Percentiles rank a stretch among this genome's conserved stretches.
Evolutionary conservation across 164 flowering plant genomes (phyloP).

Genomic region (Vitis rotundifolia): DNA sequence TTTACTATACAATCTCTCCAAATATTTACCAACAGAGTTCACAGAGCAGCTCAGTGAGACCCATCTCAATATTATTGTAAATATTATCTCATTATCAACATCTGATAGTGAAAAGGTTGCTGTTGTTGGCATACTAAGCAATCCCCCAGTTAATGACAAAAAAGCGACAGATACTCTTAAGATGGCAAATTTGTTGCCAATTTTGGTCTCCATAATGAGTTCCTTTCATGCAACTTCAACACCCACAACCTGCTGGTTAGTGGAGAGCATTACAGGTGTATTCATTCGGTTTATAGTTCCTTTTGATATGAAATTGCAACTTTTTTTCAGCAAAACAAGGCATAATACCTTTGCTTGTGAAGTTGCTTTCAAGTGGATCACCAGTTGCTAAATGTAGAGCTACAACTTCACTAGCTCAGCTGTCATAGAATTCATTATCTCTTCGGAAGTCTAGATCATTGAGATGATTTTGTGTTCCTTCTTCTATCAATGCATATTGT

Average conservation of each 20-base stretch:
- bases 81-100: conserved; percentile 43
- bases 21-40: conserved; percentile 50
- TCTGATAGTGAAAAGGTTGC: conserved; percentile 63
- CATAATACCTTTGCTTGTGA: conserved; percentile 61
- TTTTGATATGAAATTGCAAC: conserved; percentile 70
- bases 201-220: conserved; percentile 42
- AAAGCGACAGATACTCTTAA: conserved; percentile 58
- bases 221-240: conserved; percentile 20
- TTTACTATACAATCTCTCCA: conserved; percentile 57
- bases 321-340: conserved; percentile 55
- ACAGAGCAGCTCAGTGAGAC: conserved; percentile 53
- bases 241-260: conserved; percentile 19
- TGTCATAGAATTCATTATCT: conserved; percentile 63
- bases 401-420: conserved; percentile 69
- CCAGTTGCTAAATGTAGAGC: conserved; percentile 52
- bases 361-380: conserved; percentile 60
- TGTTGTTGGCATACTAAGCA: conserved; percentile 67
- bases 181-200: conserved; percentile 49
- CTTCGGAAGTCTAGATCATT: conserved; percentile 42
- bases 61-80: conserved; percentile 35
- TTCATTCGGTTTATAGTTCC: conserved; percentile 67
- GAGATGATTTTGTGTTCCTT: conserved; percentile 65
- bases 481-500: conserved; percentile 52
- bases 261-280: conserved; percentile 56
- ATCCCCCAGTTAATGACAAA: conserved; percentile 58